Base-by-base conservation (phyloP, 345 rosid genomes). In the Eucalyptus tenuipes region DNA sequence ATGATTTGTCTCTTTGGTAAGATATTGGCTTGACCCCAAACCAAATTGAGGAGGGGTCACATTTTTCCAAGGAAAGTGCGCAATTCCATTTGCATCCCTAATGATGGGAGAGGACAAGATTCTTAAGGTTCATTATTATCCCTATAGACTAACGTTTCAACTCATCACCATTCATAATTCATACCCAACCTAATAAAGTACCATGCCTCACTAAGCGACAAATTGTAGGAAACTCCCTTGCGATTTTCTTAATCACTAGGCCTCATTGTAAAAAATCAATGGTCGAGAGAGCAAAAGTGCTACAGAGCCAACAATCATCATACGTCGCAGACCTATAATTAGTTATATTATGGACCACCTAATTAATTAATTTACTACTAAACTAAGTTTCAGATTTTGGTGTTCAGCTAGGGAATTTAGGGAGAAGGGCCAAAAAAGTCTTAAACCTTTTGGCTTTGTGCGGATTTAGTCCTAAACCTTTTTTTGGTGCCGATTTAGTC, bases 271-370 rank as follows among this genome's bases (percentile, higher is more conserved):
- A n/a, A n/a, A 64, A 64, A n/a, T n/a, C 75, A 64, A n/a, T 8
- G 33, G 20, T n/a, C 17, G 2, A 0, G 20, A n/a, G 40, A 3
- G 75, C 1, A 1, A 64, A 64, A 64, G 40, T 64, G 75, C 37
- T n/a, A 64, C 17, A n/a, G 75, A n/a, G 5, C 20, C 18, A 14
- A 31, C 16, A 64, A 64, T 64, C 10, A 2, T 14, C 18, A 15
- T 0, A 27, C 0, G 10, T n/a, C 7, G 37, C 10, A 31, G 37
- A 64, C 75, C 37, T n/a, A n/a, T 64, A 64, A n/a, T 64, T 64
- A 64, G 40, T n/a, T 0, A 31, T 64, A 64, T 13, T 61, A 33
- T 29, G 16, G 68, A 61, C 68, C 7, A 61, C 68, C 33, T 29
- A 2, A 61, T 61, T 27, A 61, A 61, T 61, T 61, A 5, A 29